Evolutionary conservation across 805 yeast species (phyloP).

Genomic region (Candida yuanshanica): DNA sequence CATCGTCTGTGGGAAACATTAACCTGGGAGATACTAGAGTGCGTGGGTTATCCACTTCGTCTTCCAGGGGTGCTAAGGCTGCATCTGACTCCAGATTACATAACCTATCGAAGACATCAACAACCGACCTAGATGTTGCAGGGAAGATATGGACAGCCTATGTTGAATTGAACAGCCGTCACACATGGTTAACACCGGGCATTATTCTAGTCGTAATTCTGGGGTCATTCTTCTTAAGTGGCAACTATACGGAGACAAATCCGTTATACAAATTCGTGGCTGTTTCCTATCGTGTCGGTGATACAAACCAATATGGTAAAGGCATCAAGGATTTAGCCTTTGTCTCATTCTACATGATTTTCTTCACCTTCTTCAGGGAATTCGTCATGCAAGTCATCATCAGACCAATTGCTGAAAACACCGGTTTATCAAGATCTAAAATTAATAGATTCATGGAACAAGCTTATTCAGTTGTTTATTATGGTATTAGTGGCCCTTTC

Average conservation of each 20-base stretch:
- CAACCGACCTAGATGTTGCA: constrained; percentile 47
- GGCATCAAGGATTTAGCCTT: constrained; percentile 80
- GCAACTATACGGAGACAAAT: constrained; percentile 53
- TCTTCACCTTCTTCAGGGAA: constrained; percentile 88
- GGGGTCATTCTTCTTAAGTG: constrained; percentile 45
- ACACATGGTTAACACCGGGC: constrained; percentile 70
- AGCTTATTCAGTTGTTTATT: constrained; percentile 77
- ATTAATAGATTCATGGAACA: constrained; percentile 88
- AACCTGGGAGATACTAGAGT: constrained; percentile 69
- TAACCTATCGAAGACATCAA: constrained; percentile 26
- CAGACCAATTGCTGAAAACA: constrained; percentile 57
- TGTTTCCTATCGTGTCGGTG: constrained; percentile 58
- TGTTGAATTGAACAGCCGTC: constrained; percentile 49
- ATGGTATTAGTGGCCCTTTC: constrained; percentile 72
- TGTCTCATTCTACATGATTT: constrained; percentile 72
- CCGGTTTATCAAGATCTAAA: constrained; percentile 51
- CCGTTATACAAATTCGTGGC: constrained; percentile 57
- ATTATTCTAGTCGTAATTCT: constrained; percentile 38
- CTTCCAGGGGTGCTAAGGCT: constrained; percentile 36
- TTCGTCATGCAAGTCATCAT: constrained; percentile 80
- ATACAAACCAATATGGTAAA: constrained; percentile 73
- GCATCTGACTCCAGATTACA: constrained; percentile 32
- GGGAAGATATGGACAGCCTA: constrained; percentile 52
- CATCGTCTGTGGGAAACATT: constrained; percentile 71
- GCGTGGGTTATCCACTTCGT: constrained; percentile 63